Evolutionary conservation across 2,329 filamentous ascomycete genomes (phyloP).

Genomic region (Fusarium tuaranense): DNA sequence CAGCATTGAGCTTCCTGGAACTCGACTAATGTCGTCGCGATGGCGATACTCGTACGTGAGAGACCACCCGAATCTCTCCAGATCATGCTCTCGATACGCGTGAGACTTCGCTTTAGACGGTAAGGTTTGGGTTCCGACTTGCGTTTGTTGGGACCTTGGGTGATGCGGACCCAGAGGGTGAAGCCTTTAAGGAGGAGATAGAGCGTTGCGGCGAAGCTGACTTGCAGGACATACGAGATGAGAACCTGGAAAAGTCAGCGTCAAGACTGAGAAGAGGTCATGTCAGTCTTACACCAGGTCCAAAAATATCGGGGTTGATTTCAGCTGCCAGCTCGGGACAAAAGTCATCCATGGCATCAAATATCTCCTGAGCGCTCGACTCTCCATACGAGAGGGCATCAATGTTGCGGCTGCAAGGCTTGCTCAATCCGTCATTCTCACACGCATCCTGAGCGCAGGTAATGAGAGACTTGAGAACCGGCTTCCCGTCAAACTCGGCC

Average conservation of each 20-base stretch:
- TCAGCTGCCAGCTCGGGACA: slow-evolving; percentile 52
- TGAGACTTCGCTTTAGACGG: slow-evolving; percentile 47
- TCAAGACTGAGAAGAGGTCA: neutral
- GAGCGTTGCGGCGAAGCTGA: slow-evolving; percentile 50
- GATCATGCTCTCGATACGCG: slow-evolving; percentile 51
- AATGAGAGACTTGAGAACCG: slow-evolving; percentile 49
- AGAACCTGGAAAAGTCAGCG: slow-evolving; percentile 44
- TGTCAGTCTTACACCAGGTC: slow-evolving; percentile 49
- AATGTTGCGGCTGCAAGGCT: slow-evolving; percentile 47
- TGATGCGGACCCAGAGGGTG: slow-evolving; percentile 50
- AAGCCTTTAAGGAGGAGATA: slow-evolving; percentile 52
- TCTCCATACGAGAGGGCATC: slow-evolving; percentile 38
- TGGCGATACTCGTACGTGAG: slow-evolving; percentile 53
- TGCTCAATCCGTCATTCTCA: slow-evolving; percentile 48
- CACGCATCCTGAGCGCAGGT: slow-evolving; percentile 51
- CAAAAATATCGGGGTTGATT: slow-evolving; percentile 55
- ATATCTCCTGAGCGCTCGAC: slow-evolving; percentile 47
- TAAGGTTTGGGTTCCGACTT: slow-evolving; percentile 35
- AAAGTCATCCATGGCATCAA: slow-evolving; percentile 50
- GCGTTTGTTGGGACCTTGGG: slow-evolving; percentile 42
- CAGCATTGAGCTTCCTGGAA: slow-evolving; percentile 55
- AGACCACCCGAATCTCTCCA: slow-evolving; percentile 52
- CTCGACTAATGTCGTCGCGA: slow-evolving; percentile 55
- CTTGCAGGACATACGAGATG: slow-evolving; percentile 54
- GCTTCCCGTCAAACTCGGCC: slow-evolving; percentile 46